phyloP scores from a whole-genome alignment of 768 basidiomycete species.

The Phanerodontia chrysosporium region DNA sequence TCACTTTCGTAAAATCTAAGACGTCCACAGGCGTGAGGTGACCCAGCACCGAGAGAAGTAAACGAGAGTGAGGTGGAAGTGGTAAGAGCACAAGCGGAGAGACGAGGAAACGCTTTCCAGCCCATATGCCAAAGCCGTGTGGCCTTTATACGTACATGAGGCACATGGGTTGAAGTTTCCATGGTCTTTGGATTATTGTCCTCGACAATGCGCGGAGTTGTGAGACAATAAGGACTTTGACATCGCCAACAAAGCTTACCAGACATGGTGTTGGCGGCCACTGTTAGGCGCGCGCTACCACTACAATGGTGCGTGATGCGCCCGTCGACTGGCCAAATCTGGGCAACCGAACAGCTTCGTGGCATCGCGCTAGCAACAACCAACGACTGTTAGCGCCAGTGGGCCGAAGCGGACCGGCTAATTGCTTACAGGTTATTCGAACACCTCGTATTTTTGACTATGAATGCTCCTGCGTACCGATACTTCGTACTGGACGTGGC shows the following conservation, averaged over 20 bases:
- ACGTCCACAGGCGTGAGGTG: conserved; percentile 17
- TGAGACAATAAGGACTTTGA: conserved; percentile 3
- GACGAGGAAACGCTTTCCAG: background rate
- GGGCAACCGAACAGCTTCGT: background rate
- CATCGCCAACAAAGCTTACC: background rate
- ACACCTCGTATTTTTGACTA: too few relatives aligned
- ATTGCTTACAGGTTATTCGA: too few relatives aligned
- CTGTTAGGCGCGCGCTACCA: background rate
- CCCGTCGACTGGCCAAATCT: background rate
- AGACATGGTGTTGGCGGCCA: background rate
- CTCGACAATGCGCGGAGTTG: background rate
- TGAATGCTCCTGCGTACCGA: too few relatives aligned
- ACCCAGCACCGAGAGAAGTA: conserved; percentile 24
- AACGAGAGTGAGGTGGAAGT: conserved; percentile 11
- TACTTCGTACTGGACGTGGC: too few relatives aligned
- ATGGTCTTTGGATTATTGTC: conserved; percentile 1
- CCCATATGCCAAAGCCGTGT: background rate
- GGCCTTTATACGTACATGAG: conserved; percentile 6
- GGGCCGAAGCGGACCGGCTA: background rate
- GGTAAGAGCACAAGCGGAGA: background rate
- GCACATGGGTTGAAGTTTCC: background rate
- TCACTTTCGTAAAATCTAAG: background rate
- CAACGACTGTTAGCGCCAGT: background rate
- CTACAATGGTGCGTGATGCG: conserved; percentile 5
- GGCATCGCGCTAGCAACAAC: background rate